Conservation (phyloP, 441 rosid species). For the Pelargonium australe region DNA sequence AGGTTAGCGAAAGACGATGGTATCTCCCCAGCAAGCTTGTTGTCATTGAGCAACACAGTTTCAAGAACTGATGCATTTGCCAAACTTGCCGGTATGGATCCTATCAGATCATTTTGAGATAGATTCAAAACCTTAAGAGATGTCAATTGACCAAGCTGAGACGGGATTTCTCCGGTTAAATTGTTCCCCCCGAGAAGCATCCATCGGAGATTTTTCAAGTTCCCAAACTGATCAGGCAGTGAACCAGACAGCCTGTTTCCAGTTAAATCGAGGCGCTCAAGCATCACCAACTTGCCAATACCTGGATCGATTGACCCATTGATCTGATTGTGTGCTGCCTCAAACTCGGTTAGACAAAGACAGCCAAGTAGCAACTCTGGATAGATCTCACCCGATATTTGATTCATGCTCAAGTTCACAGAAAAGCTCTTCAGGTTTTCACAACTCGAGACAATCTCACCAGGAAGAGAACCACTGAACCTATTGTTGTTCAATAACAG, state of each 20-base stretch:
- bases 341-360: slow-evolving; percentile 30
- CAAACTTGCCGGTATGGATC: slow-evolving; percentile 44
- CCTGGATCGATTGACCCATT: slow-evolving; percentile 35
- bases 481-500: slow-evolving; percentile 45
- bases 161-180: slow-evolving; percentile 46
- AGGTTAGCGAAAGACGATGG: slow-evolving; percentile 47
- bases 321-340: slow-evolving; percentile 52
- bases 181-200: slow-evolving; percentile 45
- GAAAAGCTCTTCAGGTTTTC: slow-evolving; percentile 35
- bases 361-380: slow-evolving; percentile 32
- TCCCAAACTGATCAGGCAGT: slow-evolving; percentile 40
- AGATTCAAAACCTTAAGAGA: slow-evolving; percentile 50
- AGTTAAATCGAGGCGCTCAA: slow-evolving; percentile 40
- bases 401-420: slow-evolving; percentile 49
- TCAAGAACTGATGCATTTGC: slow-evolving; percentile 37
- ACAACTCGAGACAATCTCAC: slow-evolving; percentile 35
- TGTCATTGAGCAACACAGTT: slow-evolving; percentile 39
- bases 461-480: slow-evolving; percentile 40
- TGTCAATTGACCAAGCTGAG: slow-evolving; percentile 34
- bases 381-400: slow-evolving; percentile 31
- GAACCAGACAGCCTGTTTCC: slow-evolving; percentile 44
- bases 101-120: slow-evolving; percentile 47
- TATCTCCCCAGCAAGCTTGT: slow-evolving; percentile 50
- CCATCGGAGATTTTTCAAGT: slow-evolving; percentile 31
- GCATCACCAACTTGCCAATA: slow-evolving; percentile 38